Evolutionary conservation across 371 early-diverging fungal species (phyloP), one percentile per base, ranked within the genome.

Genomic region (Actinomucor elegans): DNA sequence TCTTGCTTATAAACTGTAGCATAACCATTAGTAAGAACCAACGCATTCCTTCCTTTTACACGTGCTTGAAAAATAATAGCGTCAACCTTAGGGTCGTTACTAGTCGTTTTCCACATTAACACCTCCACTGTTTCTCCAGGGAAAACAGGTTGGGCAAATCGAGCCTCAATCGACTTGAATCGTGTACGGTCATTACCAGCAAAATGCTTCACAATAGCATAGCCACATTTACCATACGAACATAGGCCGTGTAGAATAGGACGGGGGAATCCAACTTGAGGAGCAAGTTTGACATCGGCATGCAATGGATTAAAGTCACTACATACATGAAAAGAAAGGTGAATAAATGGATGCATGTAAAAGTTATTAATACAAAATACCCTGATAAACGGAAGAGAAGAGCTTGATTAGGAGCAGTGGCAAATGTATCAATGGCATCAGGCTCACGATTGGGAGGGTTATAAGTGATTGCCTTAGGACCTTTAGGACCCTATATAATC

Each of bases 171-270:
- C 14, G 73, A 69, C 45, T 81, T 80, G 64, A 89, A 79, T 1
- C 73, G 65, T 14, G 50, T 36, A 6, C 79, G 71, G 41, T 86
- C 75, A 45, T 81, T 80, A 12, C 54, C 51, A 3, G 69, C 87
- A 56, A 81, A 68, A 29, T 69, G 56, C 55, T 81, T 79, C 24
- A 86, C 17, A 23, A 89, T 48, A 0, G 85, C 74, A 49, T 82
- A 75, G 1, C 79, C 84, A 36, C 79, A 64, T 53, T 73, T 66
- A 27, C 86, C 87, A 34, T 82, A 83, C 0, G 88, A 73, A 57
- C 85, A 85, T n/a, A 88, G 77, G 6, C 87, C 87, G 55, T 87
- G 84, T 11, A 89, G 59, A 52, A 89, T 84, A 28, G 87, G 85
- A 6, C 75, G 67, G 34, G 79, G 75, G 66, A 87, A 86, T 0